These are phyloP conservation scores for Neonectria sp. DNA, from an alignment of 2,329 filamentous ascomycete genomes.

Conservation along the genomic window DNA sequence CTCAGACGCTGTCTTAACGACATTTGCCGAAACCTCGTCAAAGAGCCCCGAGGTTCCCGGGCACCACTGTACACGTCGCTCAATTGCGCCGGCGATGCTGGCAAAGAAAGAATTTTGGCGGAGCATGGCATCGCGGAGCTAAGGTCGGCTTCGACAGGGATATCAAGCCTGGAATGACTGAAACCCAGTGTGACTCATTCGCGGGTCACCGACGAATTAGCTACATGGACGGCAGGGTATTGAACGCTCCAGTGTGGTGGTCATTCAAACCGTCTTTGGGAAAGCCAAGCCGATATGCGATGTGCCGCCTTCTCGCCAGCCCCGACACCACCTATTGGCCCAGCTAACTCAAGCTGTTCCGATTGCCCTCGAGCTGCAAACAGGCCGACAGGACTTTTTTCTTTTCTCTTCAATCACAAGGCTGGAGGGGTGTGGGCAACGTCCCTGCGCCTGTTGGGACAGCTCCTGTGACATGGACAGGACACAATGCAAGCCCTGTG, in stretches of 20 bases:
- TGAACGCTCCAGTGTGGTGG: conserved; percentile 19
- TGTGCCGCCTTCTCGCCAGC: conserved; percentile 31
- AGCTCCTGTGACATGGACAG: conserved; percentile 2
- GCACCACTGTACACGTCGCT: conserved; percentile 27
- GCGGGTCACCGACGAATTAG: conserved; percentile 42
- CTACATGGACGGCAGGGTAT: conserved; percentile 37
- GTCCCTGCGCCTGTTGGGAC: neutral
- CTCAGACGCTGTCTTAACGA: conserved; percentile 13
- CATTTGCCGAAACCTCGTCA: conserved; percentile 13
- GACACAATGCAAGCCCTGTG: conserved; percentile 16
- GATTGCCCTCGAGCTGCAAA: conserved; percentile 16
- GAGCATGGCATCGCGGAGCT: conserved; percentile 39
- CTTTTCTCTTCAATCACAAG: conserved; percentile 16
- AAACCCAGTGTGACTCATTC: conserved; percentile 50
- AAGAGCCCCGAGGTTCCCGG: conserved; percentile 8
- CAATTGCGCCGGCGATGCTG: conserved; percentile 35
- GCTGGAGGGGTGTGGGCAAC: conserved; percentile 7
- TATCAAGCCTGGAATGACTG: conserved; percentile 46
- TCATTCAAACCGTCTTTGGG: neutral
- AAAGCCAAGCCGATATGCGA: neutral
- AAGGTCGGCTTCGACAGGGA: conserved; percentile 43
- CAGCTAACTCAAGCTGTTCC: conserved; percentile 21
- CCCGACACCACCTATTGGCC: conserved; percentile 27
- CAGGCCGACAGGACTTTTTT: conserved; percentile 5
- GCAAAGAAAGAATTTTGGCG: conserved; percentile 36